Evolutionary conservation across 2,329 filamentous ascomycete genomes (phyloP).

Genomic region (Hypoxylon rubiginosum): DNA sequence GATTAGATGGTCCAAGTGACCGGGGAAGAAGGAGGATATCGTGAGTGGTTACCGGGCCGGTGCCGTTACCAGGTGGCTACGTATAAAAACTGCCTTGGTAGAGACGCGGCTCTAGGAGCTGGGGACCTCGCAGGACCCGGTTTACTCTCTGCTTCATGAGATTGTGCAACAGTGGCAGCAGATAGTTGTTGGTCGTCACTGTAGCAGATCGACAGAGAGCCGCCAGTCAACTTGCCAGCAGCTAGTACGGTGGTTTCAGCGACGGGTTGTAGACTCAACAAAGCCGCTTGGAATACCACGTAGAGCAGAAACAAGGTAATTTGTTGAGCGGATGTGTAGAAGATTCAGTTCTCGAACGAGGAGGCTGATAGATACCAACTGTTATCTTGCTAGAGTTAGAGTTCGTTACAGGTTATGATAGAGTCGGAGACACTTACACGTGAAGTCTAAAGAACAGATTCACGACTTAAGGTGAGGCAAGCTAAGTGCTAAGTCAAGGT

Average conservation of each 20-base stretch:
- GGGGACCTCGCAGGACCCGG: background rate
- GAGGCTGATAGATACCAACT: background rate
- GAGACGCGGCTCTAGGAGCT: background rate
- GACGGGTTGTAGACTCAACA: background rate
- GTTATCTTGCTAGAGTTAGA: background rate
- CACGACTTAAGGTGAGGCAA: constrained; percentile 1
- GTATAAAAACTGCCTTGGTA: background rate
- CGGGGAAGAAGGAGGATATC: too few relatives aligned
- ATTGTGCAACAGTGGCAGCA: background rate
- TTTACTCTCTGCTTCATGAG: background rate
- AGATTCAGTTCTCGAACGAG: background rate
- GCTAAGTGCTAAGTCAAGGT: background rate
- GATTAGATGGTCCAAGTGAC: too few relatives aligned
- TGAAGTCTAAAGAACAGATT: background rate
- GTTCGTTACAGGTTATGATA: background rate
- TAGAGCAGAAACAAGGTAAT: background rate
- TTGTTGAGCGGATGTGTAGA: too few relatives aligned
- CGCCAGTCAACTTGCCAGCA: background rate
- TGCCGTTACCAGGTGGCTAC: background rate
- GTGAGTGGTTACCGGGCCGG: too few relatives aligned
- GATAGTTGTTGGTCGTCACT: background rate
- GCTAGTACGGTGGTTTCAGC: background rate
- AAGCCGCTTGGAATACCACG: background rate
- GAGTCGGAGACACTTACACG: background rate
- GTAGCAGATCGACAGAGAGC: background rate